These are phyloP conservation scores for Omphalea diandra DNA, from an alignment of 441 rosid species.

Conservation along the genomic window DNA sequence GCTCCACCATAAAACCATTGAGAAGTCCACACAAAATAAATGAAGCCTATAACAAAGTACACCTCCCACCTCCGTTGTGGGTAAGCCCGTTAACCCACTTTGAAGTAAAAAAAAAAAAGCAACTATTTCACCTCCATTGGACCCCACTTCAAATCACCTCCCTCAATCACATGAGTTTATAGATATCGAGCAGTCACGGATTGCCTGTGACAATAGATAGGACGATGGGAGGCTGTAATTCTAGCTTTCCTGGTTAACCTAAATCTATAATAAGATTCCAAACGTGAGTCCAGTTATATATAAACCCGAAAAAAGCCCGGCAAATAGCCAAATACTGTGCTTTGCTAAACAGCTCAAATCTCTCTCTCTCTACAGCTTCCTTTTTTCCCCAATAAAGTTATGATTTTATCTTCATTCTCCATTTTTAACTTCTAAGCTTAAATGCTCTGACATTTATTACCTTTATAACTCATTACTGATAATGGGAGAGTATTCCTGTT, in stretches of 20 bases:
- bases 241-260: background rate
- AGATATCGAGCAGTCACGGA: background rate
- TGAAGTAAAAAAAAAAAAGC: too few species aligned
- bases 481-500: constrained; percentile 6
- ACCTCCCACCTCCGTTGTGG: too few species aligned
- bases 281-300: constrained; percentile 23
- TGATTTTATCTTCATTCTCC: background rate
- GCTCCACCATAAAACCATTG: background rate
- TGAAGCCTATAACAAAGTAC: background rate
- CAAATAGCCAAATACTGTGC: constrained; percentile 22
- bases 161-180: background rate
- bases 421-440: constrained; percentile 1
- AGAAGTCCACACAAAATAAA: background rate
- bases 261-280: constrained; percentile 26
- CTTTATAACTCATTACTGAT: background rate
- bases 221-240: background rate
- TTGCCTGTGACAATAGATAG: background rate
- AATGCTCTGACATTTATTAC: background rate
- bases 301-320: constrained; percentile 46
- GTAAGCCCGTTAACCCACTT: background rate
- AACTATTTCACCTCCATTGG: background rate
- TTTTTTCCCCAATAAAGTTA: too few species aligned
- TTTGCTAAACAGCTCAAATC: constrained; percentile 17
- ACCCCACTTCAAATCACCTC: background rate
- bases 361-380: background rate